These are phyloP conservation scores for Solanum pennellii DNA, from an alignment of 257 asterid genomes.

Conservation along the genomic window DNA sequence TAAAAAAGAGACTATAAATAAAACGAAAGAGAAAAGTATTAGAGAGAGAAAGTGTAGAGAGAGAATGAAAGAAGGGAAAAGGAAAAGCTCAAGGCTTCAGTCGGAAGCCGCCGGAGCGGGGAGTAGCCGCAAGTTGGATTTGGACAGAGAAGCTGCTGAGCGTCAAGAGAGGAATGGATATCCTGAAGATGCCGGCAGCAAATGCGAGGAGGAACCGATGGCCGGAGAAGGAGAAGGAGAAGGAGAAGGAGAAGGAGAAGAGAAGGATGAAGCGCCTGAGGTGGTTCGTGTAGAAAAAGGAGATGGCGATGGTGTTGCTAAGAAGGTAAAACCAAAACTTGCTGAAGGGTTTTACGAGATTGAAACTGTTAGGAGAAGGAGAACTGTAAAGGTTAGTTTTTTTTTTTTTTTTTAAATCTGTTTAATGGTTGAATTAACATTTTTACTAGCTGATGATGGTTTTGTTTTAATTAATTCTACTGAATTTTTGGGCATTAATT, in stretches of 20 bases:
- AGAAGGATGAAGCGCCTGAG: background rate
- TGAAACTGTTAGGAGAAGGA: conserved; percentile 21
- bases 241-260: conserved; percentile 9
- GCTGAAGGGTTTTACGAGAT: conserved; percentile 28
- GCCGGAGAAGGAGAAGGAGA: conserved; percentile 1
- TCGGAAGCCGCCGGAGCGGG: background rate
- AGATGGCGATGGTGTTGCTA: background rate
- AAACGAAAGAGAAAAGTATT: background rate
- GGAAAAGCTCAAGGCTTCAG: background rate
- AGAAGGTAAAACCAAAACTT: conserved; percentile 13
- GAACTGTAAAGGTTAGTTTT: conserved; percentile 18
- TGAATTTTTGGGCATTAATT: conserved; percentile 5
- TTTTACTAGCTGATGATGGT: background rate
- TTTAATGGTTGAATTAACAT: background rate
- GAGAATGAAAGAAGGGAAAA: conserved; percentile 24
- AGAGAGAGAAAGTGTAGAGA: background rate
- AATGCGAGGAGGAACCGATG: background rate
- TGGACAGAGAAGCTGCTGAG: background rate
- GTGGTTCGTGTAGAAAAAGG: background rate
- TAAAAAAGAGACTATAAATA: background rate
- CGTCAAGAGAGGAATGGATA: background rate
- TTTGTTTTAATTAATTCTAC: background rate
- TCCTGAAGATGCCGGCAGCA: background rate
- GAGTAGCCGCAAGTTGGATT: background rate
- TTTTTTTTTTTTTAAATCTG: conserved; percentile 1